Base-by-base conservation (phyloP, 129 eudicot genomes). In the Apium graveolens region DNA sequence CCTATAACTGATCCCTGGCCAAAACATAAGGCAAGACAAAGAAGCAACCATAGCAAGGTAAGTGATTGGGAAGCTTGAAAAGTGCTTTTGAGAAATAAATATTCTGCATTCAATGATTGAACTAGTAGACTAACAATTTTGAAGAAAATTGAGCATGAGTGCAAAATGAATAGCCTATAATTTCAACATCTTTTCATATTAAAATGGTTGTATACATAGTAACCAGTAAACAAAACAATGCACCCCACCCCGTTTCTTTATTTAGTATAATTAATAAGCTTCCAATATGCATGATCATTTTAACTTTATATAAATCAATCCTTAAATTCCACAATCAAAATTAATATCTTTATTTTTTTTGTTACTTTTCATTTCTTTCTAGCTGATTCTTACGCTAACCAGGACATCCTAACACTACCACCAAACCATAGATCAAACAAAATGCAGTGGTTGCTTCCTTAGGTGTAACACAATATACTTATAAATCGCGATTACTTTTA, bases 1-100 rank as follows among this genome's bases (percentile, higher is more conserved):
- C 98, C 92, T 62, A 85, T 68, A 77, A 86, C 92, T 27, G 87
- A 81, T 70, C 87, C 98, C 96, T 91, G 91, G 44, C 11, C 63
- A 74, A 69, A 79, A 74, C 78, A 24, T 20, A 21, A 57, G 65
- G 65, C 8, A 10, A 8, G 12, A 24, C 3, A 53, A 62, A 44
- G 62, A 12, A 79, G 24, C 21, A 62, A 60, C 26, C n/a, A 55
- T 42, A 73, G 43, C 16, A 26, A 73, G 46, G 55, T 73, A 24
- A 26, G 55, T n/a, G 17, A 38, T 20, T 72, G 55, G 76, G 48
- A 53, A 73, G 26, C 12, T n/a, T 24, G 18, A 78, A 73, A 62
- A 77, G 26, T 31, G 55, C 77, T 38, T 43, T 1, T 14, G 37
- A 73, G n/a, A 43, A n/a, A 38, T 70, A 6, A 26, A 21, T 5